Evolutionary conservation across 495 filamentous ascomycete species (phyloP).

Genomic region (Penicillium mononematosum): DNA sequence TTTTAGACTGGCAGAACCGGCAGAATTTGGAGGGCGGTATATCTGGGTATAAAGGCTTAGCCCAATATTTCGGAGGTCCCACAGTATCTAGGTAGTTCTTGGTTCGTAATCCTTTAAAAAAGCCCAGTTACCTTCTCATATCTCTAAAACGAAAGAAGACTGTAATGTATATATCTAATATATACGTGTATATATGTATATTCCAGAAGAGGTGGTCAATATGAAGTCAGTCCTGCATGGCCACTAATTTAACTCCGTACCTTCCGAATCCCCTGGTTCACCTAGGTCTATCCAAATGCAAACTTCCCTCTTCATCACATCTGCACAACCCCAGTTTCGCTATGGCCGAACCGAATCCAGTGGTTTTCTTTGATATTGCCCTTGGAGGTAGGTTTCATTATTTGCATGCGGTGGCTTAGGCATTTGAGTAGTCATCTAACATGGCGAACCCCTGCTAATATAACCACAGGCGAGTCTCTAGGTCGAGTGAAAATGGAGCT

Average conservation of each 20-base stretch:
- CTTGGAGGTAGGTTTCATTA: conserved; percentile 66
- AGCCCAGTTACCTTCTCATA: too few species aligned
- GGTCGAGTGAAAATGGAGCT: conserved; percentile 94
- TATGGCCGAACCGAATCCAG: conserved; percentile 47
- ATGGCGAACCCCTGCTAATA: not conserved
- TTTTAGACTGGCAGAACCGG: too few species aligned
- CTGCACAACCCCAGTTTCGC: not conserved
- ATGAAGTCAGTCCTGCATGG: too few species aligned
- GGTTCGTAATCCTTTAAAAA: too few species aligned
- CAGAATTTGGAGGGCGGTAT: too few species aligned
- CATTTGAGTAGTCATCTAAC: not conserved
- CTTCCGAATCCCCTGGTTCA: not conserved
- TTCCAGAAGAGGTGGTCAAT: too few species aligned
- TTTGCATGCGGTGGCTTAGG: not conserved
- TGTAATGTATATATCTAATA: too few species aligned
- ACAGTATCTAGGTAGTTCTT: too few species aligned
- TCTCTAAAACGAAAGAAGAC: too few species aligned
- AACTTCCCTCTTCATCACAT: not conserved
- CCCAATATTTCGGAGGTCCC: too few species aligned
- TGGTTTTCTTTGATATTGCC: conserved; percentile 92
- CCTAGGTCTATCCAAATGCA: not conserved
- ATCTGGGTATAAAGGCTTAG: too few species aligned
- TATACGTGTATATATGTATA: too few species aligned
- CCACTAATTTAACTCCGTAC: not conserved
- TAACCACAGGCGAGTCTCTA: conserved; percentile 71